Base-by-base conservation (phyloP, 1,139 yeast genomes). In the Debaryomyces psychrophilus region DNA sequence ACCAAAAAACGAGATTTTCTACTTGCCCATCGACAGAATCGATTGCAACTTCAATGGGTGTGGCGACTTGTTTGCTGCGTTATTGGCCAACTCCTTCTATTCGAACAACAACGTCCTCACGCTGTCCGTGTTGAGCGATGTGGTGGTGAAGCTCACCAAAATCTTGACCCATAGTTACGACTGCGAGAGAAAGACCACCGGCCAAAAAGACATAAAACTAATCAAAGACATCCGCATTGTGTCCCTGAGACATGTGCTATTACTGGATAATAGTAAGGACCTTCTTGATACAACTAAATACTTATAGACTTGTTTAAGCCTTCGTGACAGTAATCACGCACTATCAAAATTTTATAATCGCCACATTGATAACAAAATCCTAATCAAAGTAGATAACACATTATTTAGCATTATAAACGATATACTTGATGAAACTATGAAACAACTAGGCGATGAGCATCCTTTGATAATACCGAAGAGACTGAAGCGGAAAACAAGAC, bases 41-140 rank as follows among this genome's bases (percentile, higher is more conserved):
- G 56, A 58, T 12, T 71, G 77, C 51, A 59, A 61, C 34, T 75
- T 75, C 57, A 73, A 65, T 48, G 80, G 80, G 4, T 71, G 77
- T 53, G 80, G 80, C 5, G 80, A 75, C 51, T 59, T 75, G 18
- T 73, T 75, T 51, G 65, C 76, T 1, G 78, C 72, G 1, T 58
- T 75, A 23, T 41, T 73, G n/a, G 67, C 77, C 14, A 60, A 72
- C 44, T 59, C 58, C 6, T 73, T 68, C 50, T 61, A 58, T 47
- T 48, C 55, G 6, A 58, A 61, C 37, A 52, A 54, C 8, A 37
- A 49, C 31, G 44, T 39, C 12, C 57, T 73, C 5, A 59, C 65
- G 3, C 67, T 68, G 1, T 48, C 48, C 6, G 66, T 63, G 22
- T 51, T 75, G 27, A 59, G 61, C 2, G 62, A 58, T 37, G 68